Conservation (phyloP, 2,329 filamentous ascomycete genomes). For the Neophaeococcomyces mojaviensis region DNA sequence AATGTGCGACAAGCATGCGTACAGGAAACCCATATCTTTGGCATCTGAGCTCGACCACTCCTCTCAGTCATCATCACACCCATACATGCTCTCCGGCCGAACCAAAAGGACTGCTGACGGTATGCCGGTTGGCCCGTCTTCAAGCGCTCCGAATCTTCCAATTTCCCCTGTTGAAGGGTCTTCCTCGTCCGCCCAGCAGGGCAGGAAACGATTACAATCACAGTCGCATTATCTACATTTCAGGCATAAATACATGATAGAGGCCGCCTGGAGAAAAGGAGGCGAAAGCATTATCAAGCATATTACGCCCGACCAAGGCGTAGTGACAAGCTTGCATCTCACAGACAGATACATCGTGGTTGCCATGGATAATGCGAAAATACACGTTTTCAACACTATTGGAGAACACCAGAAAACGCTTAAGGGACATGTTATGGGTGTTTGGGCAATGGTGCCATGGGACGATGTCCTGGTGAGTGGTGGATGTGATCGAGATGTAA, state of each 20-base stretch:
- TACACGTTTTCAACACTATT: constrained; percentile 92
- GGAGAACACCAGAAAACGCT: constrained; percentile 82
- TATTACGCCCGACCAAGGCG: constrained; percentile 92
- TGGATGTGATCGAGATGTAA: constrained; percentile 90
- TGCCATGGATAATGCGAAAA: constrained; percentile 94
- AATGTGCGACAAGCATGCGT: constrained; percentile 91
- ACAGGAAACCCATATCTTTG: constrained; percentile 44
- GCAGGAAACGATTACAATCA: constrained; percentile 52
- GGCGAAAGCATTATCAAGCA: constrained; percentile 76
- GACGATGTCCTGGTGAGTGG: constrained; percentile 91
- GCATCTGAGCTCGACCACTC: constrained; percentile 39
- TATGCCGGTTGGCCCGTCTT: constrained; percentile 32
- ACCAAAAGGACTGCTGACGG: constrained; percentile 20
- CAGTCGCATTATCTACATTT: constrained; percentile 93
- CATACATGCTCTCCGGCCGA: constrained; percentile 1
- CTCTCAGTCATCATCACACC: constrained; percentile 1
- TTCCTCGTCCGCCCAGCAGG: constrained; percentile 14
- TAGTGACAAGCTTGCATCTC: constrained; percentile 90
- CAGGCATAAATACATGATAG: constrained; percentile 93
- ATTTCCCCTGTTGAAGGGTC: constrained; percentile 13
- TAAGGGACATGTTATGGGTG: constrained; percentile 95
- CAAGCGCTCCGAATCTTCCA: constrained; percentile 42
- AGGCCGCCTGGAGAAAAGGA: constrained; percentile 91
- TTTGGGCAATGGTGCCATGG: constrained; percentile 99
- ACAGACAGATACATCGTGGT: constrained; percentile 96